Conservation (phyloP, 2,329 filamentous ascomycete species). For the Escovopsis weberi region DNA sequence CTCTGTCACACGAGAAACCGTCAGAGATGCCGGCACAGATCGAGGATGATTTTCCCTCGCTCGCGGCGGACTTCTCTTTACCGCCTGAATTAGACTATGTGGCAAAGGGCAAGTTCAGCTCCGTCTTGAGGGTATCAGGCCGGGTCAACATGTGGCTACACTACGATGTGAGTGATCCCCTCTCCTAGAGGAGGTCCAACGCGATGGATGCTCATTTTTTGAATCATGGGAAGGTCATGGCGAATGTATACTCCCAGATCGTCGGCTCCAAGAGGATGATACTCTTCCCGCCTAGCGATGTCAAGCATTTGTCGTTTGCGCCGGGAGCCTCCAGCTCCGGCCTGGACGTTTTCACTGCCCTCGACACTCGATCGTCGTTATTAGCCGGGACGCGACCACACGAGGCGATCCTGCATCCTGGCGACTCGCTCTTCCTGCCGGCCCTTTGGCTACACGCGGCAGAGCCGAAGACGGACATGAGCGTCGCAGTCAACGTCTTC, state of each 20-base stretch:
- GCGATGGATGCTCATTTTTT: too few species aligned
- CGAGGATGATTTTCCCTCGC: constrained; percentile 51
- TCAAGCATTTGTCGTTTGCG: constrained; percentile 52
- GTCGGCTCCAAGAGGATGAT: constrained; percentile 57
- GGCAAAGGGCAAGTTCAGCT: constrained; percentile 54
- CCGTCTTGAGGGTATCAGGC: constrained; percentile 65
- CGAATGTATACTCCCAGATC: constrained; percentile 74
- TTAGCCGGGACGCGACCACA: constrained; percentile 44
- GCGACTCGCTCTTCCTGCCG: constrained; percentile 69
- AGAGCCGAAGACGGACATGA: constrained; percentile 40
- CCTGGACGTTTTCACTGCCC: constrained; percentile 50
- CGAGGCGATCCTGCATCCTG: constrained; percentile 50
- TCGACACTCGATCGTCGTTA: constrained; percentile 22
- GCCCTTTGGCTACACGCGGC: constrained; percentile 75
- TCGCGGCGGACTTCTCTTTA: constrained; percentile 56
- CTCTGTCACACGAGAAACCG: constrained; percentile 56
- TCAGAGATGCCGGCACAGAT: constrained; percentile 56
- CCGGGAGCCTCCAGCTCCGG: constrained; percentile 70
- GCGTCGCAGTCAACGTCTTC: constrained; percentile 80
- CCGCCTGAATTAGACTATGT: constrained; percentile 47
- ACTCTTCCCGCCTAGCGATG: constrained; percentile 66
- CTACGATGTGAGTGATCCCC: constrained; percentile 49
- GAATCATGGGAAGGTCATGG: constrained; percentile 50
- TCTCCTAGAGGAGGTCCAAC: background rate
- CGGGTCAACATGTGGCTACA: constrained; percentile 80